phyloP scores from a whole-genome alignment of 139 green algal genomes.

The Chlamydomonas schloesseri region DNA sequence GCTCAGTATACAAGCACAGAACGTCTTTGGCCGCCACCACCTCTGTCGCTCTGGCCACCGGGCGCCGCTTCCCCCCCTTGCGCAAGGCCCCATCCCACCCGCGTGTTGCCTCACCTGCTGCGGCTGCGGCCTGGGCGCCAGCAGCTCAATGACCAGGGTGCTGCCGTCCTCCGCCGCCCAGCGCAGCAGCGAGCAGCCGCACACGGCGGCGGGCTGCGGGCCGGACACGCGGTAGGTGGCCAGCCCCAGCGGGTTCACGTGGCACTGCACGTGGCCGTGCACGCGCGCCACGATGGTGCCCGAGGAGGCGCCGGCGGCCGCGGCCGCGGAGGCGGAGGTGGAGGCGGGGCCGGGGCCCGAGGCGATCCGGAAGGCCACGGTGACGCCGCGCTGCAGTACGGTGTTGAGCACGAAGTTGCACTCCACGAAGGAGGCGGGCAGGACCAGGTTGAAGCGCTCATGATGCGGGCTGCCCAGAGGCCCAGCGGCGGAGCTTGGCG shows the following conservation, averaged over 20 bases:
- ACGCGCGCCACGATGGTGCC: too few relatives aligned
- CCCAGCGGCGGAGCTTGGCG: too few relatives aligned
- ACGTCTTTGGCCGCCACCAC: too few relatives aligned
- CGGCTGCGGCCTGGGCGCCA: neutral
- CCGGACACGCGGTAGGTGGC: constrained; percentile 5
- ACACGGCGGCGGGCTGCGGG: neutral
- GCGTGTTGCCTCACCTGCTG: neutral
- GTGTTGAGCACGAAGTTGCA: neutral
- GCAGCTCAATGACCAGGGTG: constrained; percentile 3
- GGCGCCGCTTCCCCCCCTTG: too few relatives aligned
- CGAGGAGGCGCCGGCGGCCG: too few relatives aligned
- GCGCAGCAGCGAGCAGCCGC: neutral
- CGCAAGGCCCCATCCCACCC: too few relatives aligned
- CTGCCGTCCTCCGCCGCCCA: neutral
- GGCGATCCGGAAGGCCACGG: neutral
- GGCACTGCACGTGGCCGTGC: neutral
- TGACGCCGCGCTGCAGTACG: neutral
- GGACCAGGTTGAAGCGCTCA: constrained; percentile 23
- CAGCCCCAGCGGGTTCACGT: constrained; percentile 4
- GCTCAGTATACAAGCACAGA: too few relatives aligned
- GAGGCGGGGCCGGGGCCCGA: too few relatives aligned
- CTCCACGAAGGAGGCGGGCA: constrained; percentile 10
- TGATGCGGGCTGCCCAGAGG: neutral
- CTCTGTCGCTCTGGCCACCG: too few relatives aligned
- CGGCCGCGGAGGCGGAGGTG: too few relatives aligned